These are phyloP conservation scores for Schizosaccharomyces cryophilus DNA, from an alignment of 805 yeast genomes.

Conservation along the genomic window DNA sequence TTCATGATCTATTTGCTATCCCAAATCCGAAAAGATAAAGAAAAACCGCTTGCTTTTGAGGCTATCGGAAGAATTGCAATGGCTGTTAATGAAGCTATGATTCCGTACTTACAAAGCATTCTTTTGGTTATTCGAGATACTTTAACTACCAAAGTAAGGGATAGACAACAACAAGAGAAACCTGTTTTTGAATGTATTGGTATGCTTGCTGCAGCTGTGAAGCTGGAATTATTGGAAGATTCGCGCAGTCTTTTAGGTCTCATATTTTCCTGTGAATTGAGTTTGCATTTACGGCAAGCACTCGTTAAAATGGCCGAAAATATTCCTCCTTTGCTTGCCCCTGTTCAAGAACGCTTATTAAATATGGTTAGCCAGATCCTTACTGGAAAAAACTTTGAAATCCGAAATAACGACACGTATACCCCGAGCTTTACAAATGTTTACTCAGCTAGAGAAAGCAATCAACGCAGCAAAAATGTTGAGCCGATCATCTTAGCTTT, in stretches of 20 bases:
- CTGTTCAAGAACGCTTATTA: slow-evolving; percentile 46
- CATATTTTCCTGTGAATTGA: slow-evolving; percentile 58
- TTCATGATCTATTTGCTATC: slow-evolving; percentile 53
- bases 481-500: slow-evolving; percentile 50
- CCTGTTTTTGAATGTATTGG: slow-evolving; percentile 77
- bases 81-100: slow-evolving; percentile 57
- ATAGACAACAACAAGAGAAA: slow-evolving; percentile 50
- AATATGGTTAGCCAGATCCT: slow-evolving; percentile 48
- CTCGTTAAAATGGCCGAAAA: slow-evolving; percentile 38
- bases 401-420: slow-evolving; percentile 67
- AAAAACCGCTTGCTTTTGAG: slow-evolving; percentile 46
- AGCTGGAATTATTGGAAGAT: slow-evolving; percentile 78
- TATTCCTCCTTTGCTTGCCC: slow-evolving; percentile 56
- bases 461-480: slow-evolving; percentile 14
- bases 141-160: slow-evolving; percentile 31
- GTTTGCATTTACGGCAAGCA: slow-evolving; percentile 61
- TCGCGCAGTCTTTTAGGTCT: slow-evolving; percentile 54
- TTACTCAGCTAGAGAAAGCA: slow-evolving; percentile 7
- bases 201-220: slow-evolving; percentile 66
- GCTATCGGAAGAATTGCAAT: slow-evolving; percentile 69
- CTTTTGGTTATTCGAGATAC: slow-evolving; percentile 65
- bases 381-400: slow-evolving; percentile 56
- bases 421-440: slow-evolving; percentile 13
- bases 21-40: slow-evolving; percentile 53
- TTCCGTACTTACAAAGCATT: slow-evolving; percentile 71